Percentiles rank a stretch among this genome's conserved stretches.
Evolutionary conservation across 495 filamentous ascomycete genomes (phyloP).

Genomic region (Aeminium ludgeri): DNA sequence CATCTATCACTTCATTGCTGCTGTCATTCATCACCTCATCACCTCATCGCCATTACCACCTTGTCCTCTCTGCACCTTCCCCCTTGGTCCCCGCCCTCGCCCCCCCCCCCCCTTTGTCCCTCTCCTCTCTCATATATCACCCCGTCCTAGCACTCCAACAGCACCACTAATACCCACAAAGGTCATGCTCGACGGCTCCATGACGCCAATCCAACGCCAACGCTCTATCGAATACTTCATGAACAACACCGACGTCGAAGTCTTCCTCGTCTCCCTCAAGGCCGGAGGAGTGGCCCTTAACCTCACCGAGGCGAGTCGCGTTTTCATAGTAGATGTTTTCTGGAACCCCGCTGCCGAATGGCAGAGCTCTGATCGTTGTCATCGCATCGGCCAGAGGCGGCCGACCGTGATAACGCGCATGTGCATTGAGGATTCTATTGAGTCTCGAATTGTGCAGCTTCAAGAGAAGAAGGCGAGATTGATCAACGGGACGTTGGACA

Average conservation of each 20-base stretch:
- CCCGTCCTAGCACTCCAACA: no score
- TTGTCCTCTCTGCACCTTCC: no score
- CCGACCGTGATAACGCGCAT: constrained; percentile 88
- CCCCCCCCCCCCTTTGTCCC: no score
- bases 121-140: no score
- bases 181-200: constrained; percentile 85
- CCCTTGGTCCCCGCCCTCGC: no score
- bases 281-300: constrained; percentile 93
- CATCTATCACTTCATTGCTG: no score
- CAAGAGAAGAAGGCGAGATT: constrained; percentile 96
- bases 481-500: constrained; percentile 90
- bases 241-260: constrained; percentile 79
- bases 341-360: constrained; percentile 45
- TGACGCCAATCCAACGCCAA: constrained; percentile 84
- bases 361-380: constrained; percentile 93
- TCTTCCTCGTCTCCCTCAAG: constrained; percentile 87
- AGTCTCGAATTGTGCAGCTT: constrained; percentile 79
- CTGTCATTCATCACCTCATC: no score
- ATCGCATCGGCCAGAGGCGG: constrained; percentile 86
- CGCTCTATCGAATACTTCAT: constrained; percentile 89
- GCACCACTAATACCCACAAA: constrained; percentile 64
- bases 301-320: constrained; percentile 77
- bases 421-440: constrained; percentile 89
- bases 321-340: constrained; percentile 89
- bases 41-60: no score